A percentile compares a stretch with the other conserved stretches of the same genome.
These are phyloP conservation scores for Sporisorium graminicola DNA, from an alignment of 1,284 basidiomycete species.

Conservation along the genomic window DNA sequence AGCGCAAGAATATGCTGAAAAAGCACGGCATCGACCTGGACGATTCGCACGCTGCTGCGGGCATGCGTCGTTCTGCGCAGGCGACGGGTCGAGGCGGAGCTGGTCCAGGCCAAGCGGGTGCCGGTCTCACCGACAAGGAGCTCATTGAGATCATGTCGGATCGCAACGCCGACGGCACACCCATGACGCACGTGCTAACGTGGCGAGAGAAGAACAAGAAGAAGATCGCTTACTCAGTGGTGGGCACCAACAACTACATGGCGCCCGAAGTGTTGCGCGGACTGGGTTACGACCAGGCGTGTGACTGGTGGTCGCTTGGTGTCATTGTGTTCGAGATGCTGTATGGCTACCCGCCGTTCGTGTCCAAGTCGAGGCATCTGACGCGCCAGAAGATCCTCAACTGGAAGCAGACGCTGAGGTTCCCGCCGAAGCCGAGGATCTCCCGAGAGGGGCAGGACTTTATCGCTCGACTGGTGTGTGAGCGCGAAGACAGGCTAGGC, in stretches of 20 bases:
- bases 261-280: slow-evolving; percentile 92
- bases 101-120: slow-evolving; percentile 29
- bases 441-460: slow-evolving; percentile 87
- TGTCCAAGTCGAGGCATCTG: slow-evolving; percentile 66
- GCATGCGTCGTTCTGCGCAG: slow-evolving; percentile 36
- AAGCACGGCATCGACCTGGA: slow-evolving; percentile 96
- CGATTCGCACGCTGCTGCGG: slow-evolving; percentile 74
- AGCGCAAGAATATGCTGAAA: slow-evolving; percentile 85
- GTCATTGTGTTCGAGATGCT: slow-evolving; percentile 78
- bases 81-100: slow-evolving; percentile 30
- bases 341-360: slow-evolving; percentile 82
- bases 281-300: slow-evolving; percentile 88
- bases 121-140: slow-evolving; percentile 52
- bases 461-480: slow-evolving; percentile 88
- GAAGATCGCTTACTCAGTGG: slow-evolving; percentile 89
- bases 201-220: slow-evolving; percentile 93
- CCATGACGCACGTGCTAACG: slow-evolving; percentile 73
- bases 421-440: slow-evolving; percentile 84
- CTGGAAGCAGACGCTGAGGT: slow-evolving; percentile 88
- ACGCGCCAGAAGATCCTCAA: slow-evolving; percentile 75
- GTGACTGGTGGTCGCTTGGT: slow-evolving; percentile 98
- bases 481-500: slow-evolving; percentile 91
- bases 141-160: slow-evolving; percentile 63
- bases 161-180: slow-evolving; percentile 63
- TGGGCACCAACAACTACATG: slow-evolving; percentile 76